Conservation (phyloP, 441 rosid species). For the Aleurites moluccanus region DNA sequence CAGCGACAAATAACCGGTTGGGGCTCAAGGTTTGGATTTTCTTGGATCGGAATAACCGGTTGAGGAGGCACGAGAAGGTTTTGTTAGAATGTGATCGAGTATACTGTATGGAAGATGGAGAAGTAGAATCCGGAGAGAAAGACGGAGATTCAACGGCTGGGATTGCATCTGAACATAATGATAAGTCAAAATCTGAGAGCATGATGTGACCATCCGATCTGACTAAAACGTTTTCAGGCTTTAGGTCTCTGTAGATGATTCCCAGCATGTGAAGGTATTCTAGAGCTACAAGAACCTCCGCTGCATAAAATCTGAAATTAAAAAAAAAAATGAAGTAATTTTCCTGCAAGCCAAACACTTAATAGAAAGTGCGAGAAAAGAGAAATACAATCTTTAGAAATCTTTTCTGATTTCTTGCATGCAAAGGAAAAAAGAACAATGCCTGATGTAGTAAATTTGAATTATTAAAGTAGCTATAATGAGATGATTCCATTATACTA, state of each 20-base stretch:
- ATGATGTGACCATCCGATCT: slow-evolving; percentile 85
- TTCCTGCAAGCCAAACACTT: background rate
- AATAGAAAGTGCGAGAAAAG: background rate
- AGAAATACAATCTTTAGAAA: background rate
- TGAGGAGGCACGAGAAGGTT: slow-evolving; percentile 45
- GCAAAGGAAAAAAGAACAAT: slow-evolving; percentile 11
- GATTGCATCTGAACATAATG: slow-evolving; percentile 68
- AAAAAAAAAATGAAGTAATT: background rate
- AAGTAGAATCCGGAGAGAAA: slow-evolving; percentile 22
- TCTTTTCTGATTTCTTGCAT: slow-evolving; percentile 22
- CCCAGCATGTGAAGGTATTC: slow-evolving; percentile 79
- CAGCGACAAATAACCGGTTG: slow-evolving; percentile 70
- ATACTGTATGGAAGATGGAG: slow-evolving; percentile 18
- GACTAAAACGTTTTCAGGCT: slow-evolving; percentile 86
- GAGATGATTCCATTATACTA: slow-evolving; percentile 17
- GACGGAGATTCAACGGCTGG: slow-evolving; percentile 32
- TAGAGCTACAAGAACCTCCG: slow-evolving; percentile 84
- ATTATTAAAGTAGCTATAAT: slow-evolving; percentile 10
- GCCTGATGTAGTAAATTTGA: slow-evolving; percentile 19
- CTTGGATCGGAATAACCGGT: slow-evolving; percentile 48
- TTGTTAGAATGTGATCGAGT: slow-evolving; percentile 30
- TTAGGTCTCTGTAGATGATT: slow-evolving; percentile 81
- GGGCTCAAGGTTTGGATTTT: slow-evolving; percentile 54
- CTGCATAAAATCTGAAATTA: slow-evolving; percentile 59
- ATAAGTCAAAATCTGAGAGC: slow-evolving; percentile 92